These are phyloP conservation scores for Bassia scoparia DNA, from an alignment of 148 eudicot species.

Conservation along the genomic window DNA sequence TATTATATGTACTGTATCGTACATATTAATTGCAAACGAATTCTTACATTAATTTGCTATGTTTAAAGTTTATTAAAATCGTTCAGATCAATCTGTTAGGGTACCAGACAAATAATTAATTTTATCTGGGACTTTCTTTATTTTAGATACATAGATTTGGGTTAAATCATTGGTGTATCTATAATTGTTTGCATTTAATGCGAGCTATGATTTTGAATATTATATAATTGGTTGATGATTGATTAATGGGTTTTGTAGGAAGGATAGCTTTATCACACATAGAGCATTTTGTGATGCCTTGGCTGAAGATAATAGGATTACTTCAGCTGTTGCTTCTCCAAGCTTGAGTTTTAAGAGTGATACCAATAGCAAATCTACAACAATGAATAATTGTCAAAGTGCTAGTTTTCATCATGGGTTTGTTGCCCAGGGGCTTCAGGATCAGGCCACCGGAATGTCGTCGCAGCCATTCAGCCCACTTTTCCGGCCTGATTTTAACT, in stretches of 20 bases:
- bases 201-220: not conserved
- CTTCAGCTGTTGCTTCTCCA: slow-evolving; percentile 35
- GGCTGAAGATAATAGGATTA: slow-evolving; percentile 71
- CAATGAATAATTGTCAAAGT: slow-evolving; percentile 21
- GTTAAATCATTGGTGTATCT: not conserved
- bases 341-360: slow-evolving; percentile 52
- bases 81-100: no score
- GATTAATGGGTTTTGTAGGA: slow-evolving; percentile 42
- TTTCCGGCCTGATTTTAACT: slow-evolving; percentile 38
- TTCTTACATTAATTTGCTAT: no score
- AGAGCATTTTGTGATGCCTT: slow-evolving; percentile 94
- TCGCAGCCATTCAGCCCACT: slow-evolving; percentile 30
- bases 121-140: not conserved
- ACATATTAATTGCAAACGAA: no score
- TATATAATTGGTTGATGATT: not conserved
- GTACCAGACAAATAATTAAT: no score
- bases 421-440: slow-evolving; percentile 27
- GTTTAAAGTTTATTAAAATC: no score
- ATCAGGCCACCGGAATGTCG: slow-evolving; percentile 29
- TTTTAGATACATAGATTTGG: not conserved
- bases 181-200: slow-evolving; percentile 4
- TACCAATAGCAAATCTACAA: slow-evolving; percentile 18
- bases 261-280: slow-evolving; percentile 94
- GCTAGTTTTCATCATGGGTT: slow-evolving; percentile 32
- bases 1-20: no score